Evolutionary conservation across 208 protist genomes (phyloP), one percentile per base, ranked within the genome.

Genomic region (Trypanosomatidae sp.): DNA sequence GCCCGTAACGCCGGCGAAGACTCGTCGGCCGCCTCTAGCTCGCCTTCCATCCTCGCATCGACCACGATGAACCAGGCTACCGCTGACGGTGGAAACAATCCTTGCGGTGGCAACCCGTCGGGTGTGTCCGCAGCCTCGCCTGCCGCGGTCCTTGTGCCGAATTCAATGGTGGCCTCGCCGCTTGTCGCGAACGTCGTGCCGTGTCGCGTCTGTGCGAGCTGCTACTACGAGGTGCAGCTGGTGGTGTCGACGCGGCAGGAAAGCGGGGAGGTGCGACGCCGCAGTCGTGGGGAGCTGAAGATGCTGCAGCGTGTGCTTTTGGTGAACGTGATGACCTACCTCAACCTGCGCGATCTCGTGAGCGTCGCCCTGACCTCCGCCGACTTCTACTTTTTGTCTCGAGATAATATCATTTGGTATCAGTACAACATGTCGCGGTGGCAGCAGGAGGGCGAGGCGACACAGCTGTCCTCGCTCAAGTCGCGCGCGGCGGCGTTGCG

Each of bases 361-460:
- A 87, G 85, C 50, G 75, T 84, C 25, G 81, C 90, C 25, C 70
- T 88, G 2, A 85, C 92, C 62, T 92, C 88, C 1, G 90, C 90
- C 28, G 91, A 96, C 74, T 93, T 96, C 69, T 96, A 96, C 66
- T 94, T 96, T 53, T 88, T 94, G 77, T 87, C 89, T 1, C 71
- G 87, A 15, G 90, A 96, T 75, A 96, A 96, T 65, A 49, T 93
- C 15, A 92, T 96, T 59, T 96, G 91, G 91, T 93, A 92, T 50
- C 86, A 91, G 66, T 90, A 94, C 78, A 96, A 96, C 73, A 91
- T 93, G 84, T 53, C 73, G 49, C 86, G 85, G 15, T 94, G 84
- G 79, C 39, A 71, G 60, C 69, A 82, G 70, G 89, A 94, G 55
- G 78, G 86, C 47, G 62, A 78, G 46, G 73, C 78, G 46, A 76